Evolutionary conservation across 805 yeast genomes (phyloP).

Genomic region (Metschnikowia proteae): DNA sequence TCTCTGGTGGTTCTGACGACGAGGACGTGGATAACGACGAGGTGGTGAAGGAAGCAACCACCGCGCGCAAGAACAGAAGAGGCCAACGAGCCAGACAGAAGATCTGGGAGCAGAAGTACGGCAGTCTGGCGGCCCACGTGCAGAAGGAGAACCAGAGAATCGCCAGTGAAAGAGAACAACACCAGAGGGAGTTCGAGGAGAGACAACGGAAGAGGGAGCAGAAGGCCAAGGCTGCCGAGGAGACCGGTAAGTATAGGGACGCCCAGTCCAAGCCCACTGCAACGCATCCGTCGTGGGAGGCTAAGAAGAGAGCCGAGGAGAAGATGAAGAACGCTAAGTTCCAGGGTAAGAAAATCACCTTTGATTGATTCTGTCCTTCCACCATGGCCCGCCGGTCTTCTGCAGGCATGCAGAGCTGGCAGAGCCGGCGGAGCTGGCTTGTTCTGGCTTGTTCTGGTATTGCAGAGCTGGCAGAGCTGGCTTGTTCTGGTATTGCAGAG

Average conservation of each 20-base stretch:
- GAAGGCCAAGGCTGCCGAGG: constrained; percentile 36
- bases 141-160: constrained; percentile 57
- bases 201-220: constrained; percentile 65
- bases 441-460: too few species aligned
- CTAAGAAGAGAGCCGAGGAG: constrained; percentile 72
- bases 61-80: constrained; percentile 78
- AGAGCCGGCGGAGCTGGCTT: too few species aligned
- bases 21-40: constrained; percentile 46
- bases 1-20: constrained; percentile 78
- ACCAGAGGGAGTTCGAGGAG: constrained; percentile 65
- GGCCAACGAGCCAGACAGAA: constrained; percentile 97
- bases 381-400: too few species aligned
- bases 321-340: constrained; percentile 62
- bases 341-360: constrained; percentile 79
- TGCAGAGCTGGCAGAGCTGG: too few species aligned
- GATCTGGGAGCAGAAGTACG: constrained; percentile 93
- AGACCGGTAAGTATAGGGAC: constrained; percentile 22
- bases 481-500: too few species aligned
- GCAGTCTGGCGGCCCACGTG: constrained; percentile 78
- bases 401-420: too few species aligned
- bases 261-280: neutral
- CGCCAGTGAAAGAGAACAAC: constrained; percentile 53
- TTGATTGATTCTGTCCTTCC: constrained; percentile 39
- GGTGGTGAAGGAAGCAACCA: constrained; percentile 49
- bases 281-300: constrained; percentile 96